Evolutionary conservation across 2,329 filamentous ascomycete genomes (phyloP), one percentile per base, ranked within the genome.

Genomic region (Monosporascus sp.): DNA sequence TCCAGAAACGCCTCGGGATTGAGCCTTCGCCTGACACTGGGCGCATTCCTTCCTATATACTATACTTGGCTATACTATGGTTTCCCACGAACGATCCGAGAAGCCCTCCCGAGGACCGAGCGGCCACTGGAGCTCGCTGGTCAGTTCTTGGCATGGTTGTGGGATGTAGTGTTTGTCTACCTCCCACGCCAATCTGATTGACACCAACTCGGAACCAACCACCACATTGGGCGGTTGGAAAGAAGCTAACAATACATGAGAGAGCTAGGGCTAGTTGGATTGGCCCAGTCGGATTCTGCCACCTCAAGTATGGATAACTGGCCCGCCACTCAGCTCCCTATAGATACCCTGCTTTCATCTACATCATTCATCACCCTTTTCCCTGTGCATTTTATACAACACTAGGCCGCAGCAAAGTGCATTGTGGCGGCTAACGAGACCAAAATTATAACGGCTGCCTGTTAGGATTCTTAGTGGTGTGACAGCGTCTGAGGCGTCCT

Each of bases 211-310:
- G 31, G 31, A 34, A 34, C 31, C 8, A 31, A 31, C 27, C 27
- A 31, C 9, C 31, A 34, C 3, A 14, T 14, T 14, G 5, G 9
- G 31, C 0, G 31, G 31, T 34, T 34, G 31, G 31, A 34, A 14
- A 14, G 9, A 14, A 24, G 22, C 20, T 44, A 44, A 37, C 20
- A 37, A 34, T 34, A 5, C 8, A 18, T 50, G 22, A 18, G 36
- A 38, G 11, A 17, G 18, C 15, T 48, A 51, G 55, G 55, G 48
- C 53, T 17, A 51, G 50, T 14, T 50, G 48, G 48, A 39, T 50
- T 20, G 50, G 55, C 5, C 47, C 55, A 18, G 49, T 55, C 5
- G 50, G 55, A 22, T 55, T 55, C 17, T 14, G 9, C 31, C 11
- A 34, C 31, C 3, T 34, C 31, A 22, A 4, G 22, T 22, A 34